These are phyloP conservation scores for Venturia aucupariae DNA, from an alignment of 2,329 filamentous ascomycete genomes.

Conservation along the genomic window DNA sequence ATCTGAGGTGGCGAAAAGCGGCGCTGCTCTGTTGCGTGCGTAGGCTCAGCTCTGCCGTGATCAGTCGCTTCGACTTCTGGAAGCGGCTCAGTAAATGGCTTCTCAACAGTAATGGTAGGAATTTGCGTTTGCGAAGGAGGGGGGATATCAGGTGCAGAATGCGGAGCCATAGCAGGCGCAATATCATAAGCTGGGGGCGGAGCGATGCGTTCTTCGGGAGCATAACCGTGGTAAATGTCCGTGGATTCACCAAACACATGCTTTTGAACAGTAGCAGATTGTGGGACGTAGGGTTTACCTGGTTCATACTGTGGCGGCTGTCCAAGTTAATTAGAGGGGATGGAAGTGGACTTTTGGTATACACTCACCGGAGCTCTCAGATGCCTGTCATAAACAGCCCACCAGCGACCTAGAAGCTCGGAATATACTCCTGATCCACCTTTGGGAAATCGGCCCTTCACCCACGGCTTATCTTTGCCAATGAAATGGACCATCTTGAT, in stretches of 20 bases:
- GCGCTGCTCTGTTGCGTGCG: slow-evolving; percentile 37
- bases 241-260: slow-evolving; percentile 25
- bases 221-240: slow-evolving; percentile 16
- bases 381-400: slow-evolving; percentile 86
- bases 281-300: slow-evolving; percentile 13
- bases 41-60: slow-evolving; percentile 34
- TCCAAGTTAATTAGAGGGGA: neutral
- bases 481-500: slow-evolving; percentile 95
- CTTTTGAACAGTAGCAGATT: slow-evolving; percentile 19
- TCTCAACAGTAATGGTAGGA: slow-evolving; percentile 23
- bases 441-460: slow-evolving; percentile 30
- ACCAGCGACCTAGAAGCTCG: slow-evolving; percentile 82
- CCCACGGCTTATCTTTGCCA: slow-evolving; percentile 83
- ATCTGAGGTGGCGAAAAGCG: slow-evolving; percentile 48
- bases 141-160: slow-evolving; percentile 23
- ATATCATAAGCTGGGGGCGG: slow-evolving; percentile 3
- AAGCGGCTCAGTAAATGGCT: slow-evolving; percentile 34
- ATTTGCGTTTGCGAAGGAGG: slow-evolving; percentile 22
- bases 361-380: slow-evolving; percentile 43
- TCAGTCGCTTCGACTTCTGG: slow-evolving; percentile 35
- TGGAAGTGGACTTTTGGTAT: neutral
- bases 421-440: slow-evolving; percentile 58
- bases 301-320: slow-evolving; percentile 9
- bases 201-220: neutral
- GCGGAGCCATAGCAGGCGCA: slow-evolving; percentile 9